Conservation (phyloP, 2,329 filamentous ascomycete genomes). For the Colletotrichum neosansevieriae region DNA sequence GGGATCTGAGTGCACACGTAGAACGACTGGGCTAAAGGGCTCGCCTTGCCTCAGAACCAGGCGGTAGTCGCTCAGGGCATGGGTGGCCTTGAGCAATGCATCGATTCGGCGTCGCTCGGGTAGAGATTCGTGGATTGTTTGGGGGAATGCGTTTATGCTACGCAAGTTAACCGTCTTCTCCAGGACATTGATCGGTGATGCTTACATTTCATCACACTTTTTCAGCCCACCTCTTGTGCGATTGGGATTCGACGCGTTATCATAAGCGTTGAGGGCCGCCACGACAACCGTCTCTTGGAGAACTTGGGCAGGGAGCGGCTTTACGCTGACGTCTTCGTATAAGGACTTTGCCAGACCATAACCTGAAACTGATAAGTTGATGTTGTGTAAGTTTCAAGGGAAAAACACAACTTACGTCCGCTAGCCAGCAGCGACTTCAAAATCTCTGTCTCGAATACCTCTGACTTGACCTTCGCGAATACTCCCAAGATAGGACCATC, state of each 20-base stretch:
- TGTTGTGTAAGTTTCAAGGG: neutral
- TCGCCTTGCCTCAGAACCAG: constrained; percentile 84
- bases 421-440: constrained; percentile 75
- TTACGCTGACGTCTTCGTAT: constrained; percentile 64
- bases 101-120: constrained; percentile 67
- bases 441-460: constrained; percentile 77
- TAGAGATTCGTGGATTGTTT: constrained; percentile 64
- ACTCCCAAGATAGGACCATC: constrained; percentile 68
- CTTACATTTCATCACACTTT: constrained; percentile 81
- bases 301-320: constrained; percentile 60
- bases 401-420: constrained; percentile 60
- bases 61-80: constrained; percentile 80
- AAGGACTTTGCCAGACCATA: constrained; percentile 74
- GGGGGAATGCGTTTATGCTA: constrained; percentile 74
- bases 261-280: constrained; percentile 77
- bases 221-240: constrained; percentile 81
- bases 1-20: constrained; percentile 82
- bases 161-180: constrained; percentile 42
- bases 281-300: constrained; percentile 72
- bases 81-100: constrained; percentile 77
- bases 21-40: constrained; percentile 81
- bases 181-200: constrained; percentile 6
- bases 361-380: constrained; percentile 54
- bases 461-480: constrained; percentile 69
- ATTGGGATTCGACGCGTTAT: constrained; percentile 86